phyloP scores from a whole-genome alignment of 1,284 basidiomycete species.

The Ceratobasidium sp. region DNA sequence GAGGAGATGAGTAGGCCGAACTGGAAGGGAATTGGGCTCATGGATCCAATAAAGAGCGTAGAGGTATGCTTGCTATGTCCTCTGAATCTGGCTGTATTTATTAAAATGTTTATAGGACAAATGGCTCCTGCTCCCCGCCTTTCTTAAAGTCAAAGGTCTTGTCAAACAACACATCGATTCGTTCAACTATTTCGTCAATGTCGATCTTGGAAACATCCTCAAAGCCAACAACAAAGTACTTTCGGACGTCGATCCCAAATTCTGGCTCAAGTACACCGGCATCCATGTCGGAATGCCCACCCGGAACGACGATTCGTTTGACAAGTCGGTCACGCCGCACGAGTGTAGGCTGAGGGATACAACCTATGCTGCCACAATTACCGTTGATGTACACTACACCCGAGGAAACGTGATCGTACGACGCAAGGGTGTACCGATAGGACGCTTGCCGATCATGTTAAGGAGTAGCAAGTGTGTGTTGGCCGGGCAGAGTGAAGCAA shows the following conservation, averaged over 20 bases:
- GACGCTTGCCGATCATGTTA: constrained; percentile 96
- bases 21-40: constrained; percentile 79
- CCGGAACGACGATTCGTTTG: constrained; percentile 86
- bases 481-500: constrained; percentile 79
- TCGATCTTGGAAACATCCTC: constrained; percentile 96
- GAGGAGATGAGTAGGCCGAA: constrained; percentile 67
- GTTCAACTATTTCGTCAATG: constrained; percentile 99
- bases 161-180: constrained; percentile 99
- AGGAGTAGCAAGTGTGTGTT: constrained; percentile 94
- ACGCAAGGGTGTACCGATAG: constrained; percentile 88
- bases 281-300: constrained; percentile 94
- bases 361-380: constrained; percentile 94
- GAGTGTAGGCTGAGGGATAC: constrained; percentile 97
- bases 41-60: constrained; percentile 82
- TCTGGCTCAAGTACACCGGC: constrained; percentile 97
- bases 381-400: constrained; percentile 96
- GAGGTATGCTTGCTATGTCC: constrained; percentile 66
- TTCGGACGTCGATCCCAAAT: constrained; percentile 96
- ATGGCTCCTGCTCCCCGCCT: constrained; percentile 95
- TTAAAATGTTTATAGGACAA: constrained; percentile 76
- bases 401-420: constrained; percentile 91
- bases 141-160: constrained; percentile 96
- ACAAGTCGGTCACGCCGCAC: constrained; percentile 92
- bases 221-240: constrained; percentile 93
- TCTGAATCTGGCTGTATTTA: constrained; percentile 1